phyloP scores from a whole-genome alignment of 306 rosid genomes.

The Ormosia semicastrata region DNA sequence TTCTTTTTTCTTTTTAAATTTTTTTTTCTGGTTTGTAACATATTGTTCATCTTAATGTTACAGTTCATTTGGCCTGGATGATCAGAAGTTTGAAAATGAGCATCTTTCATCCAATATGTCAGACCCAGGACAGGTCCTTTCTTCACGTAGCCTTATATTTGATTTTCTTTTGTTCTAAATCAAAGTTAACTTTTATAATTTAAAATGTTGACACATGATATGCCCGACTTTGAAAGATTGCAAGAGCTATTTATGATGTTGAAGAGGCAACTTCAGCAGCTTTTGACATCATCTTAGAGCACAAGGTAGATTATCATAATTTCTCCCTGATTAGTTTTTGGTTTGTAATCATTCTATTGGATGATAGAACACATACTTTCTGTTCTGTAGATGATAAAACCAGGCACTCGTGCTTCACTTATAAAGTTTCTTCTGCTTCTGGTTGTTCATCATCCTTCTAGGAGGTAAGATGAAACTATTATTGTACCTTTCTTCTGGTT shows the following conservation, averaged over 20 bases:
- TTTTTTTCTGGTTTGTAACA: not conserved
- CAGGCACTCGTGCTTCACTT: constrained; percentile 75
- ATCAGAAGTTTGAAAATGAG: constrained; percentile 87
- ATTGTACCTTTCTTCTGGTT: constrained; percentile 24
- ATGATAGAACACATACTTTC: constrained; percentile 22
- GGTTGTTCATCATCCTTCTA: constrained; percentile 90
- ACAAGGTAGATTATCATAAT: constrained; percentile 57
- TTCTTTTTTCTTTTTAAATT: too few relatives aligned
- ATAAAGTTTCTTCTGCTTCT: constrained; percentile 85
- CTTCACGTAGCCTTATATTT: constrained; percentile 24
- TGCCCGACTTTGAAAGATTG: constrained; percentile 56
- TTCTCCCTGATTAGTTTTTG: constrained; percentile 14
- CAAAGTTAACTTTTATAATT: constrained; percentile 28
- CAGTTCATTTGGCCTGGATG: constrained; percentile 86
- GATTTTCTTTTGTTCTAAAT: constrained; percentile 3
- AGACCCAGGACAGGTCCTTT: constrained; percentile 74
- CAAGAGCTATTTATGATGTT: constrained; percentile 87
- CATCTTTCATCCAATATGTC: constrained; percentile 73
- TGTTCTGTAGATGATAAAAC: constrained; percentile 71
- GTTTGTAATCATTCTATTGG: constrained; percentile 1
- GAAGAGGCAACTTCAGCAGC: constrained; percentile 94
- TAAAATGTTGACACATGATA: constrained; percentile 34
- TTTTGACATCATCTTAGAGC: constrained; percentile 76
- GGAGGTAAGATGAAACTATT: constrained; percentile 49
- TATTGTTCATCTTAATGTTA: constrained; percentile 22